phyloP scores from a whole-genome alignment of 2,329 filamentous ascomycete genomes.

The Knufia fluminis region DNA sequence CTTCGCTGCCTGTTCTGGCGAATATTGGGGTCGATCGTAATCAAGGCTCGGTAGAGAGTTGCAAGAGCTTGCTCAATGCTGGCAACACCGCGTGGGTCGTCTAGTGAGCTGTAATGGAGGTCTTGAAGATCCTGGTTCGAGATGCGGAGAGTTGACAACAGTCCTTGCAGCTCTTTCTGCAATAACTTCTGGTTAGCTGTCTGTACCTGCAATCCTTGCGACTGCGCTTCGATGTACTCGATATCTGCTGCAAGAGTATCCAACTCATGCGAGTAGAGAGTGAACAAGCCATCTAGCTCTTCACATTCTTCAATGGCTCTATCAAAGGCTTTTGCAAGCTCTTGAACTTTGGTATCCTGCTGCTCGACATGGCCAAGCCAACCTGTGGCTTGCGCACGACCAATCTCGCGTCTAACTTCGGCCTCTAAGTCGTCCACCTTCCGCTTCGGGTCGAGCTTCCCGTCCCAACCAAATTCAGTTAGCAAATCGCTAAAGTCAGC shows the following conservation, averaged over 20 bases:
- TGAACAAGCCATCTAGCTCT: slow-evolving; percentile 87
- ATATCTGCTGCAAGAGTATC: slow-evolving; percentile 96
- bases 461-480: slow-evolving; percentile 82
- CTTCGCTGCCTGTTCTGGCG: slow-evolving; percentile 46
- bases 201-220: slow-evolving; percentile 92
- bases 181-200: slow-evolving; percentile 93
- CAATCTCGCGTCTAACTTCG: slow-evolving; percentile 78
- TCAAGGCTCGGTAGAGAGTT: slow-evolving; percentile 81
- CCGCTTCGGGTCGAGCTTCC: slow-evolving; percentile 62
- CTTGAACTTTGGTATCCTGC: slow-evolving; percentile 80
- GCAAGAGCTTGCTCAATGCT: slow-evolving; percentile 70
- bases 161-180: slow-evolving; percentile 75
- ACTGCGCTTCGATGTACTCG: slow-evolving; percentile 92
- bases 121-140: slow-evolving; percentile 65
- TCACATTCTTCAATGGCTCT: slow-evolving; percentile 90
- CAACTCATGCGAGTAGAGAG: slow-evolving; percentile 87
- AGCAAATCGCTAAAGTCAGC: slow-evolving; percentile 74
- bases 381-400: slow-evolving; percentile 81
- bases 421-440: slow-evolving; percentile 71
- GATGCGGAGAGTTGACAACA: slow-evolving; percentile 88
- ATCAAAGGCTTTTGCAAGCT: slow-evolving; percentile 78
- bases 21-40: slow-evolving; percentile 80
- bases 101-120: slow-evolving; percentile 63
- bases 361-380: slow-evolving; percentile 78
- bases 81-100: slow-evolving; percentile 59